phyloP scores from a whole-genome alignment of 805 yeast species.

The Saccharomycopsis selenospora region DNA sequence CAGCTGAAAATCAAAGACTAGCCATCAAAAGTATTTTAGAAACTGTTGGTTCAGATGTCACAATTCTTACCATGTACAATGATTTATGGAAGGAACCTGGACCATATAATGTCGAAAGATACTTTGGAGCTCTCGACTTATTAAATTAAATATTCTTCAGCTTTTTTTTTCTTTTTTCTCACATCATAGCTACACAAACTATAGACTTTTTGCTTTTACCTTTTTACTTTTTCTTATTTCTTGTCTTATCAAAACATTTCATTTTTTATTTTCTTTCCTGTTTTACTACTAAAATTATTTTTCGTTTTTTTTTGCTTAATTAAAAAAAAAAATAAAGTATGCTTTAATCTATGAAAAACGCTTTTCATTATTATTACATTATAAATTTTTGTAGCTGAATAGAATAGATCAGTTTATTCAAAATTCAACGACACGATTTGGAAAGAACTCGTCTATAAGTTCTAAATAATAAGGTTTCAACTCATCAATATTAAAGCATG shows the following conservation, averaged over 20 bases:
- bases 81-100: constrained; percentile 90
- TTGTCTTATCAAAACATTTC: no score
- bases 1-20: constrained; percentile 55
- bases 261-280: constrained; percentile 3
- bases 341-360: no score
- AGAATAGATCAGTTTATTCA: no score
- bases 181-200: no score
- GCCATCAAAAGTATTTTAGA: constrained; percentile 62
- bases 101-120: constrained; percentile 76
- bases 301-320: no score
- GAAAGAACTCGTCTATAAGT: constrained; percentile 61
- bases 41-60: constrained; percentile 50
- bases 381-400: no score
- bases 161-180: neutral
- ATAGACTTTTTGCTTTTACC: neutral
- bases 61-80: constrained; percentile 71
- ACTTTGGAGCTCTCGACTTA: constrained; percentile 58
- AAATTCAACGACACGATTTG: constrained; percentile 48
- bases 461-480: constrained; percentile 54
- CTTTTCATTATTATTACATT: no score
- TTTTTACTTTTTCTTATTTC: neutral
- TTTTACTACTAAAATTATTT: no score
- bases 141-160: constrained; percentile 19
- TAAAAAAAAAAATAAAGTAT: no score
- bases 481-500: constrained; percentile 40